These are phyloP conservation scores for Russula lepida DNA, from an alignment of 768 basidiomycete species.

Conservation along the genomic window DNA sequence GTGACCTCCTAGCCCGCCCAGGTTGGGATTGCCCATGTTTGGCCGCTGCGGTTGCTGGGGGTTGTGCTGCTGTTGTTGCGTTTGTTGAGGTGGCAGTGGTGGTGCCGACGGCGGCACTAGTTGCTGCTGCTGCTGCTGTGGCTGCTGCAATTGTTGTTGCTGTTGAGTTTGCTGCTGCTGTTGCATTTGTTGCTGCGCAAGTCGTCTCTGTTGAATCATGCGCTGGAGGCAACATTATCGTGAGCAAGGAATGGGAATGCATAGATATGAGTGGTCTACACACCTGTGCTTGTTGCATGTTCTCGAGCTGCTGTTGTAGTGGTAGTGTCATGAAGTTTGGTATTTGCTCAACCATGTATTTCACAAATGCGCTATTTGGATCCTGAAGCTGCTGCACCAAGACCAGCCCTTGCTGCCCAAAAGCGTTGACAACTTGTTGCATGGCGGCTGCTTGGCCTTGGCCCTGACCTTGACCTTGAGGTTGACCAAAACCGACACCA, in stretches of 20 bases:
- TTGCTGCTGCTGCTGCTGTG: background rate
- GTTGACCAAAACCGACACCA: background rate
- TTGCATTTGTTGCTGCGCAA: conserved; percentile 2
- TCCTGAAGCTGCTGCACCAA: conserved; percentile 20
- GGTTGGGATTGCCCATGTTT: conserved; percentile 4
- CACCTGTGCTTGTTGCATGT: conserved; percentile 20
- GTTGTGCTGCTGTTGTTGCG: conserved; percentile 25
- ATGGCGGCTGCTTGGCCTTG: background rate
- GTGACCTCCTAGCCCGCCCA: conserved; percentile 6
- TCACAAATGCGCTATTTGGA: conserved; percentile 18
- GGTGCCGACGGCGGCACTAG: conserved; percentile 17
- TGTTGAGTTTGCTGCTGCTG: conserved; percentile 12
- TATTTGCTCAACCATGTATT: conserved; percentile 18
- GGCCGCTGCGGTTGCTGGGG: conserved; percentile 27
- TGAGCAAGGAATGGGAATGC: background rate
- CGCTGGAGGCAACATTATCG: background rate
- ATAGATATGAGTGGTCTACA: background rate
- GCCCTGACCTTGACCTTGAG: conserved; percentile 5
- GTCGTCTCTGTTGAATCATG: conserved; percentile 11
- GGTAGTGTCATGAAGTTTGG: conserved; percentile 17
- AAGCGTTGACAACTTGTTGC: conserved; percentile 7
- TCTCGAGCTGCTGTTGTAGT: conserved; percentile 11
- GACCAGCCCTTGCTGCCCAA: conserved; percentile 11
- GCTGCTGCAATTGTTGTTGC: conserved; percentile 15
- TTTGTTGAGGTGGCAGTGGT: conserved; percentile 25